Evolutionary conservation across 2,329 filamentous ascomycete genomes (phyloP), one percentile per base, ranked within the genome.

Genomic region (Colletotrichum salicis): DNA sequence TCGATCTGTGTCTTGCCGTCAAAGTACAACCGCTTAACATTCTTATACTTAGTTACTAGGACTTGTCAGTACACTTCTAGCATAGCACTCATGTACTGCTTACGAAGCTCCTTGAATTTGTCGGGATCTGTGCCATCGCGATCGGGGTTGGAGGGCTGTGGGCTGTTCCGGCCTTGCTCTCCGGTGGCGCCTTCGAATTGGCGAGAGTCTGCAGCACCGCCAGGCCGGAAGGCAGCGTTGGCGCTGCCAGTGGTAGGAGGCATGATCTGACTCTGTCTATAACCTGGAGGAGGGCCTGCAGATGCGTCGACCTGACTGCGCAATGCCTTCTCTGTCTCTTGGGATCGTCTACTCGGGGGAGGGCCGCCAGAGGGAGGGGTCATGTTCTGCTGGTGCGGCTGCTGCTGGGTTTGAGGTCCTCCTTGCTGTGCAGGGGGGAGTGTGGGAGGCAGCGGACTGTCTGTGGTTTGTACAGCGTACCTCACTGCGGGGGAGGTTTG

Each of bases 11-110:
- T 88, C 79, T 97, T 96, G 79, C 96, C 95, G 75, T 98, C 96
- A 81, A 98, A 98, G 80, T 98, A 99, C 77, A 98, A 93, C 67
- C 95, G 92, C 85, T 99, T 99, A 70, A 99, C 96, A 80, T 98
- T 97, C 81, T 97, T 97, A 81, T 99, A 99, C 84, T 99, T 99
- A 76, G 90, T 91, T 78, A 96, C 95, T 97, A 57, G 35, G 35
- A 48, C 15, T 27, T 48, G 77, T 77, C 83, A 84, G 76, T 85
- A 83, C 79, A 71, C 4, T 57, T 29, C 51, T 41, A 37, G 10
- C 31, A 48, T 29, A 24, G 55, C 27, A 52, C 11, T n/a, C 11
- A 52, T 19, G 22, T 24, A 12, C 37, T 52, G 81, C 85, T 74
- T 84, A 90, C 88, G 79, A 57, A 91, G 78, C 65, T 90, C 88